These are phyloP conservation scores for Gnetum montanum DNA, from an alignment of 75 land plant species.

Conservation along the genomic window DNA sequence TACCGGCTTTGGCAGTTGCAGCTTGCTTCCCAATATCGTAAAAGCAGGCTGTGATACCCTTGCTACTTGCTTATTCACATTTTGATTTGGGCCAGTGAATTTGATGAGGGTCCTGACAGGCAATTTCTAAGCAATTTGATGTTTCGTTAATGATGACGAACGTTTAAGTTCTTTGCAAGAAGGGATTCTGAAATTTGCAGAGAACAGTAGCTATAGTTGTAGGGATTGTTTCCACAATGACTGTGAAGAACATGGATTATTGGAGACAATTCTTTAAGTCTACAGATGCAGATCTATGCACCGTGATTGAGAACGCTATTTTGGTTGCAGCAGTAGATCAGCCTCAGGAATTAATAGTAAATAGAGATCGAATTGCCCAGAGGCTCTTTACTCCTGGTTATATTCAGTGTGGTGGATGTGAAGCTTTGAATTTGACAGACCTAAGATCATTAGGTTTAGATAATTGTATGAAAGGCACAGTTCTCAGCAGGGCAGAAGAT, in stretches of 20 bases:
- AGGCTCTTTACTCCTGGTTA: constrained; percentile 15
- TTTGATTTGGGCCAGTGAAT: too few relatives aligned
- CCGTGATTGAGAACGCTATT: constrained; percentile 26
- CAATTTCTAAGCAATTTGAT: too few relatives aligned
- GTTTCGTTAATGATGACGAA: too few relatives aligned
- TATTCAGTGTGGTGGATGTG: constrained; percentile 5
- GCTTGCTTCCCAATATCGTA: too few relatives aligned
- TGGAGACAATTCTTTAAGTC: constrained; percentile 25
- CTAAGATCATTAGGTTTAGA: constrained; percentile 2
- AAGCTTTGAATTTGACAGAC: constrained; percentile 4
- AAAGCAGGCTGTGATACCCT: too few relatives aligned
- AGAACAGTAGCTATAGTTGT: too few relatives aligned
- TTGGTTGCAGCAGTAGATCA: constrained; percentile 21
- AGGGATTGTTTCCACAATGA: too few relatives aligned
- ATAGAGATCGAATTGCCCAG: constrained; percentile 34
- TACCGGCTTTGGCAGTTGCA: too few relatives aligned
- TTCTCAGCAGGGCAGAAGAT: constrained; percentile 1
- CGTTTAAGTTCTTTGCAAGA: too few relatives aligned
- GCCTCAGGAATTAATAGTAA: constrained; percentile 23
- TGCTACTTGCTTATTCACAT: too few relatives aligned
- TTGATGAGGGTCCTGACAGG: too few relatives aligned
- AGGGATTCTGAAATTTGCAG: too few relatives aligned
- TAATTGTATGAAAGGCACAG: background rate
- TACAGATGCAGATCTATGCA: constrained; percentile 29
- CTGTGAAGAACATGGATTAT: constrained; percentile 15